These are phyloP conservation scores for Backusella mclennaniae DNA, from an alignment of 192 early-diverging fungal genomes.

Conservation along the genomic window DNA sequence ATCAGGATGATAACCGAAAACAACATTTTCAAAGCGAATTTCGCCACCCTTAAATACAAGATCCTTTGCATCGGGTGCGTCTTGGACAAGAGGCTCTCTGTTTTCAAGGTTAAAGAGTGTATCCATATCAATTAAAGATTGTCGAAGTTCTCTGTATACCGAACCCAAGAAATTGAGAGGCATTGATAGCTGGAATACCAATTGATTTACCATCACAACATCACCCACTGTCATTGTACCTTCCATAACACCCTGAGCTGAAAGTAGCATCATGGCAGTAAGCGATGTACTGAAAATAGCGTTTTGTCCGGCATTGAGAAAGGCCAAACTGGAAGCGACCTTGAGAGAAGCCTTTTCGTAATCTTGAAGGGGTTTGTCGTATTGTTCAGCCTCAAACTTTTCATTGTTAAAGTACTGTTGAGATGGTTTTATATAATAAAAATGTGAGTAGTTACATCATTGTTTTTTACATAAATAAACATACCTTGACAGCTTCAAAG, in stretches of 20 bases:
- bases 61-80: conserved; percentile 56
- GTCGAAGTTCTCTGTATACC: conserved; percentile 95
- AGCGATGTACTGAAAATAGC: conserved; percentile 92
- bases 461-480: conserved; percentile 23
- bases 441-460: neutral
- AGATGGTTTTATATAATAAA: neutral
- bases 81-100: conserved; percentile 43
- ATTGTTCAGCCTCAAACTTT: conserved; percentile 83
- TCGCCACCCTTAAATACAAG: conserved; percentile 66
- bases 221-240: conserved; percentile 90
- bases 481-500: conserved; percentile 92
- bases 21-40: conserved; percentile 85
- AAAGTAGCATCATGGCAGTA: conserved; percentile 96
- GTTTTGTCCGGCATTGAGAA: conserved; percentile 95
- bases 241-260: conserved; percentile 79
- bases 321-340: conserved; percentile 82
- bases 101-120: conserved; percentile 87
- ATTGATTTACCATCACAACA: conserved; percentile 97
- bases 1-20: conserved; percentile 84
- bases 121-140: conserved; percentile 97
- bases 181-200: conserved; percentile 96
- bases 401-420: conserved; percentile 87
- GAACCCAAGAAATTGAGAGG: conserved; percentile 98
- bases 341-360: conserved; percentile 95
- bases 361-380: conserved; percentile 82